These are phyloP conservation scores for Teratosphaeria viscida DNA, from an alignment of 2,329 filamentous ascomycete species.

Conservation along the genomic window DNA sequence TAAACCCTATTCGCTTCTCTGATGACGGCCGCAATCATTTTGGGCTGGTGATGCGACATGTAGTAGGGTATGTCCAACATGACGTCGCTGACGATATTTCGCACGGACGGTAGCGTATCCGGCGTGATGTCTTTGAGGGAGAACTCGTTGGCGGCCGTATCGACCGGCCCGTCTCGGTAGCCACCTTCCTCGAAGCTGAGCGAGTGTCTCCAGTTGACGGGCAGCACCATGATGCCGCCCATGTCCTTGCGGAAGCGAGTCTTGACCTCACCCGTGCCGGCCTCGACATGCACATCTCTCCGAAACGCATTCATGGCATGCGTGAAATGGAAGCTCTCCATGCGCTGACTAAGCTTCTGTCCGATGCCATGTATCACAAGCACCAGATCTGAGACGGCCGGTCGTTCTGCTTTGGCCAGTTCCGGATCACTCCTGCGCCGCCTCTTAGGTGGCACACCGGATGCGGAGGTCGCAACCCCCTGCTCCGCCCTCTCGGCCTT, in stretches of 20 bases:
- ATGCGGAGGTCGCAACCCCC: constrained; percentile 35
- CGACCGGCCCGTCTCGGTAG: constrained; percentile 40
- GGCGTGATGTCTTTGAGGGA: constrained; percentile 84
- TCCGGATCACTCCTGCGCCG: constrained; percentile 40
- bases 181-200: constrained; percentile 78
- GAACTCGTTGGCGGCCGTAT: constrained; percentile 52
- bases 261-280: constrained; percentile 64
- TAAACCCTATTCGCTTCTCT: constrained; percentile 93
- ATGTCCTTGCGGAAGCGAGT: constrained; percentile 64
- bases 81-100: constrained; percentile 88
- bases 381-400: constrained; percentile 74
- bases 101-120: constrained; percentile 76
- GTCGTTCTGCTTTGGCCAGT: constrained; percentile 55
- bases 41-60: constrained; percentile 88
- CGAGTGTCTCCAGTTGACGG: constrained; percentile 86
- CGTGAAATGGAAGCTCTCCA: constrained; percentile 95
- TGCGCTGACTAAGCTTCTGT: constrained; percentile 86
- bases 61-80: constrained; percentile 99
- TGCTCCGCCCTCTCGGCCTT: constrained; percentile 32
- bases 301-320: constrained; percentile 89
- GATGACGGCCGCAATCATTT: constrained; percentile 84
- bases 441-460: constrained; percentile 29
- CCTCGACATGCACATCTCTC: constrained; percentile 73
- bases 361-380: constrained; percentile 93
- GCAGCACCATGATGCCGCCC: constrained; percentile 86